These are phyloP conservation scores for Coniophora puteana DNA, from an alignment of 1,284 basidiomycete genomes.

Conservation along the genomic window DNA sequence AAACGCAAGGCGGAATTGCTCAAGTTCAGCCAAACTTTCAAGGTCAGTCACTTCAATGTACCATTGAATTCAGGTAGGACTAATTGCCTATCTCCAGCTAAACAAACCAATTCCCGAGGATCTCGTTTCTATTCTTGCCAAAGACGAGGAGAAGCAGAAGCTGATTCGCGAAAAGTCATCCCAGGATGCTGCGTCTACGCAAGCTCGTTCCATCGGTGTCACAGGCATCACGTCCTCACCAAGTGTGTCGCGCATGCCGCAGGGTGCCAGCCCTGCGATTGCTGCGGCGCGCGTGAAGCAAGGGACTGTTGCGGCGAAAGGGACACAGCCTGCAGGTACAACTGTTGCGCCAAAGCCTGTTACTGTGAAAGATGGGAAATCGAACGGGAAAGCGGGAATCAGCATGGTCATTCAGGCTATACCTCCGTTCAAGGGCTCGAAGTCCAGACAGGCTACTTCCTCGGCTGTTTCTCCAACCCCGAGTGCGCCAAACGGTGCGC, in stretches of 20 bases:
- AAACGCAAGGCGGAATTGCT: constrained; percentile 88
- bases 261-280: constrained; percentile 18
- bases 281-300: constrained; percentile 27
- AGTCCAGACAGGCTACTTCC: constrained; percentile 31
- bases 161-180: constrained; percentile 75
- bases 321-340: constrained; percentile 20
- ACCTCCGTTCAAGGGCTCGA: constrained; percentile 83
- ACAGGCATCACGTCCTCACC: constrained; percentile 32
- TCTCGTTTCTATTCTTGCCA: constrained; percentile 87
- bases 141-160: constrained; percentile 86
- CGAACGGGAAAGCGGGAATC: constrained; percentile 34
- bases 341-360: constrained; percentile 27
- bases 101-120: constrained; percentile 94
- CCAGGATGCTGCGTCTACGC: constrained; percentile 60
- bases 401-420: constrained; percentile 84
- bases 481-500: constrained; percentile 20
- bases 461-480: constrained; percentile 26
- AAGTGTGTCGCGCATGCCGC: constrained; percentile 30
- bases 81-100: constrained; percentile 45
- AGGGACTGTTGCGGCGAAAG: constrained; percentile 32
- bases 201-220: constrained; percentile 64
- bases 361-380: constrained; percentile 24
- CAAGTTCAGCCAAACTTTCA: constrained; percentile 92
- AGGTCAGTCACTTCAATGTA: constrained; percentile 45
- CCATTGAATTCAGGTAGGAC: background rate